Conservation (phyloP, 1,139 yeast species). For the Suhomyces bokatorum region DNA sequence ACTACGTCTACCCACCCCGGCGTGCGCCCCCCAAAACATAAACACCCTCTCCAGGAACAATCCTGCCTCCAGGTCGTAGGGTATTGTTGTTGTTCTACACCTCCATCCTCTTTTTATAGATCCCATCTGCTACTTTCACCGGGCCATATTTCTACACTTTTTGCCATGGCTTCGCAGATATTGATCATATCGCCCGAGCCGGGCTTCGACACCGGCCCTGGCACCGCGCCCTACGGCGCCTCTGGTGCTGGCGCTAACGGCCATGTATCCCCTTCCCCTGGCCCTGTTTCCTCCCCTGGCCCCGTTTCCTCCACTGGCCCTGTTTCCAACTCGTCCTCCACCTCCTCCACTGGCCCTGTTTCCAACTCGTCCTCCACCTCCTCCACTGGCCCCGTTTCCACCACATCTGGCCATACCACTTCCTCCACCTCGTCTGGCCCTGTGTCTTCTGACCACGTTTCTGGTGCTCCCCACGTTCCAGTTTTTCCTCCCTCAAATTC, state of each 20-base stretch:
- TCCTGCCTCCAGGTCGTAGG: constrained; percentile 3
- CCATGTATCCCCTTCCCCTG: not conserved
- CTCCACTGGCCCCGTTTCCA: not conserved
- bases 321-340: not conserved
- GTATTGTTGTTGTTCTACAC: constrained; percentile 11
- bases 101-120: constrained; percentile 7
- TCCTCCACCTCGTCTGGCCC: too few species aligned
- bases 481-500: not conserved
- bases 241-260: not conserved
- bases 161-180: constrained; percentile 18
- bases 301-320: not conserved
- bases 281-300: not conserved
- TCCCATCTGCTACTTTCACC: constrained; percentile 9
- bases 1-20: not conserved
- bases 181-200: constrained; percentile 10
- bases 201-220: constrained; percentile 5
- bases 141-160: constrained; percentile 1
- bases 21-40: constrained; percentile 13
- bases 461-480: not conserved
- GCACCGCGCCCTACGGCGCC: not conserved
- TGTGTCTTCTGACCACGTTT: too few species aligned
- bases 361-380: not conserved
- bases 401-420: not conserved
- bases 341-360: not conserved
- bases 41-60: constrained; percentile 15